Evolutionary conservation across 305 asterid genomes (phyloP).

Genomic region (Rubia tinctorum): DNA sequence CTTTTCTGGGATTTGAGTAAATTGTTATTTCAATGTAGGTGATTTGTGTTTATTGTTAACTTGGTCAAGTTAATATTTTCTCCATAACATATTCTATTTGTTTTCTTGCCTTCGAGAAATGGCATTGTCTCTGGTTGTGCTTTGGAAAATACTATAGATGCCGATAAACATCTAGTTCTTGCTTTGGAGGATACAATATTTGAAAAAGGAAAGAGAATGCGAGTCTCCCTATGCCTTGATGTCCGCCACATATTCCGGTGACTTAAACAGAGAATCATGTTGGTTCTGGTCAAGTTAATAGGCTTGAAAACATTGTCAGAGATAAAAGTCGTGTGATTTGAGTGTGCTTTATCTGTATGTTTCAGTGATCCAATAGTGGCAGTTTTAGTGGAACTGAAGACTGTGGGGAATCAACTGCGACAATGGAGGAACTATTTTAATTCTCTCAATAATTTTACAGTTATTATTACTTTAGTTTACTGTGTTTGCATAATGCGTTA

Average conservation of each 20-base stretch:
- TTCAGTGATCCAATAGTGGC: no score
- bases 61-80: no score
- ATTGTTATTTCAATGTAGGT: no score
- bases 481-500: neutral
- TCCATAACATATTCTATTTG: no score
- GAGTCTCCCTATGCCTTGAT: slow-evolving; percentile 19
- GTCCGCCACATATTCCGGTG: slow-evolving; percentile 16
- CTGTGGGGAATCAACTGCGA: no score
- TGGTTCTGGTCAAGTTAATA: slow-evolving; percentile 25
- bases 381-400: no score
- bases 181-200: slow-evolving; percentile 32
- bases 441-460: neutral
- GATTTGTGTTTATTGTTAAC: no score
- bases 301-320: slow-evolving; percentile 3
- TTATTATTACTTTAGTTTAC: neutral
- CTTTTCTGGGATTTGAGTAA: no score
- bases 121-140: no score
- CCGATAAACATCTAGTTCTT: slow-evolving; percentile 34
- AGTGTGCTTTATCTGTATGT: no score
- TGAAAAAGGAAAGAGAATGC: slow-evolving; percentile 14
- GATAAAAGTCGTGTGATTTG: slow-evolving; percentile 1
- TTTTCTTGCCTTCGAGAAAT: no score
- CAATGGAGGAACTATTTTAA: no score
- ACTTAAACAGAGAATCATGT: slow-evolving; percentile 21
- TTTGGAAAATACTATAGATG: slow-evolving; percentile 20